These are phyloP conservation scores for Botrytis squamosa DNA, from an alignment of 2,329 filamentous ascomycete genomes.

Conservation along the genomic window DNA sequence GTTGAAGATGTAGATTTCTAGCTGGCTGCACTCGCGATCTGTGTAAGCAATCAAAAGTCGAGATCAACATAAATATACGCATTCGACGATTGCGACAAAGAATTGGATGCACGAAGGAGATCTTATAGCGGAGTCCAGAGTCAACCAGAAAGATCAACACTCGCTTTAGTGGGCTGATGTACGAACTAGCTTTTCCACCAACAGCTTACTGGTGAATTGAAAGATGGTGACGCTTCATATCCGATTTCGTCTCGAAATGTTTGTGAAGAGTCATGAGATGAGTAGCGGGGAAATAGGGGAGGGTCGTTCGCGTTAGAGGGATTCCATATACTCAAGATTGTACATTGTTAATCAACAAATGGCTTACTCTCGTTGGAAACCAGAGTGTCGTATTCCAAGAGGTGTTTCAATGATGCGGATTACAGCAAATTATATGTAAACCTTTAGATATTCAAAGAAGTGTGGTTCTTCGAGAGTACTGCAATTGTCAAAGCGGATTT, in stretches of 20 bases:
- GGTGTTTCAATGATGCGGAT: background rate
- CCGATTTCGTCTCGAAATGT: background rate
- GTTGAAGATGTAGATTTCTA: background rate
- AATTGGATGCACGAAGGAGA: background rate
- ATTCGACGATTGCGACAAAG: background rate
- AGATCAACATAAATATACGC: background rate
- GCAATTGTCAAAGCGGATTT: background rate
- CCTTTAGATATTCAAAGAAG: background rate
- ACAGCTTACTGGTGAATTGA: background rate
- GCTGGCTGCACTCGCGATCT: background rate
- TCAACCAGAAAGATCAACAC: too few species aligned
- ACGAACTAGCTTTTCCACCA: background rate
- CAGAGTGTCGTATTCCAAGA: background rate
- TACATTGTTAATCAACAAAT: background rate
- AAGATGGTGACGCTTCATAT: background rate
- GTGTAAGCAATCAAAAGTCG: background rate
- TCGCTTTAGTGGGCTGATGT: background rate
- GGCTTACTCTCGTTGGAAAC: background rate
- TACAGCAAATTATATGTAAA: too few species aligned
- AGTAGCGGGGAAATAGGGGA: background rate
- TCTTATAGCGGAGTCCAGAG: too few species aligned
- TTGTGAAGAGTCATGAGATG: background rate
- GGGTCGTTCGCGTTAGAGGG: background rate
- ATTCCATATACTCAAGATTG: background rate
- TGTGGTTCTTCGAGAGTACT: background rate